Percentiles rank a stretch among this genome's conserved stretches.
These are phyloP conservation scores for Phoma sp. DNA, from an alignment of 2,329 filamentous ascomycete genomes.

Conservation along the genomic window DNA sequence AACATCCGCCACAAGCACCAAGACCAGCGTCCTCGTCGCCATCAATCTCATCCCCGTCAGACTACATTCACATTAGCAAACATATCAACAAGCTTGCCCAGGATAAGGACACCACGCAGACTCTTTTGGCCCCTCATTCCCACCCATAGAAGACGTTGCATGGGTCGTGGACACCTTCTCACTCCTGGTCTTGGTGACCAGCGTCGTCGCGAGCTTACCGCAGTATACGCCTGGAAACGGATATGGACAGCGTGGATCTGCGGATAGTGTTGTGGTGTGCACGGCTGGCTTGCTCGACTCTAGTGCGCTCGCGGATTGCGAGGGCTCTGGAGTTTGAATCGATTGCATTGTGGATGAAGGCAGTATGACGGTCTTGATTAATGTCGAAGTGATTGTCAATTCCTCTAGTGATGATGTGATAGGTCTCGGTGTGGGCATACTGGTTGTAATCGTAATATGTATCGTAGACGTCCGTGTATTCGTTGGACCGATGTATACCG, in stretches of 20 bases:
- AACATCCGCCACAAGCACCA: conserved; percentile 8
- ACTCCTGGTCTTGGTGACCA: conserved; percentile 14
- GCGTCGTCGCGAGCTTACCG: conserved; percentile 22
- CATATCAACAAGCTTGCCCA: not conserved
- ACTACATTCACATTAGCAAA: not conserved
- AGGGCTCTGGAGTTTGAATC: not conserved
- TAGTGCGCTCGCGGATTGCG: not conserved
- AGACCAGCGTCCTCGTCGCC: conserved; percentile 4
- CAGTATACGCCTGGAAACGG: conserved; percentile 36
- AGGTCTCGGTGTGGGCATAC: not conserved
- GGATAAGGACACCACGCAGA: conserved; percentile 29
- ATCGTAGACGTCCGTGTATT: not conserved
- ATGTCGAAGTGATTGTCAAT: not conserved
- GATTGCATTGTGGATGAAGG: not conserved
- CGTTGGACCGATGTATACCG: not conserved
- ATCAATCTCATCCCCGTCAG: not conserved
- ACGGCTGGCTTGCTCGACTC: not conserved
- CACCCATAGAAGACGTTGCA: not conserved
- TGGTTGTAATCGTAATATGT: conserved; percentile 7
- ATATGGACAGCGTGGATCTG: conserved; percentile 38
- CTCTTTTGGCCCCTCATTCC: conserved; percentile 1
- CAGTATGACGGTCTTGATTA: not conserved
- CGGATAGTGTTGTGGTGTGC: conserved; percentile 7
- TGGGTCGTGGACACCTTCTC: not conserved
- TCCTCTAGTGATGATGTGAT: not conserved